Percentiles rank a stretch among this genome's conserved stretches.
phyloP scores from a whole-genome alignment of 768 basidiomycete species.

The Pleurotus cornucopiae region DNA sequence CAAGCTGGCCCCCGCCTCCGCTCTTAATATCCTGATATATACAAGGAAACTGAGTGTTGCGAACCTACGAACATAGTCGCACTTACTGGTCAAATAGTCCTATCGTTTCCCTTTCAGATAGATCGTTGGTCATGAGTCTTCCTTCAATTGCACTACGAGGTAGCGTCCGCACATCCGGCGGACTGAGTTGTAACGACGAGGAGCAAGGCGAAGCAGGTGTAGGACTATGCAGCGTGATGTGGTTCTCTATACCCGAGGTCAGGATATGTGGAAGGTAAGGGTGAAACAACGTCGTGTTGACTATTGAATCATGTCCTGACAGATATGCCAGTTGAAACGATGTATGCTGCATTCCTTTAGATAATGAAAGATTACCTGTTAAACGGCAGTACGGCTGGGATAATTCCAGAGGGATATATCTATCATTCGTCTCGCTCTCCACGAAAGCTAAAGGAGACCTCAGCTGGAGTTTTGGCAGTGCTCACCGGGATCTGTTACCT shows the following conservation, averaged over 20 bases:
- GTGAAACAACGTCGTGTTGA: constrained; percentile 72
- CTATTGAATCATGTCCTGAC: constrained; percentile 70
- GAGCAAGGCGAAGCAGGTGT: constrained; percentile 51
- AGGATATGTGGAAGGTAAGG: constrained; percentile 62
- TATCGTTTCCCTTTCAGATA: constrained; percentile 48
- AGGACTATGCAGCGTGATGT: constrained; percentile 66
- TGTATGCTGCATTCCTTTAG: background rate
- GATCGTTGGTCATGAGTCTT: constrained; percentile 22
- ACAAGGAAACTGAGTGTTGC: too few relatives aligned
- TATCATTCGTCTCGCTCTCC: constrained; percentile 29
- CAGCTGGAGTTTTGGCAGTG: constrained; percentile 9
- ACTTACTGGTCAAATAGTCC: constrained; percentile 71
- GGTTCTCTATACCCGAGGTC: constrained; percentile 72
- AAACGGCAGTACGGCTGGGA: constrained; percentile 58
- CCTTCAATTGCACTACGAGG: constrained; percentile 30
- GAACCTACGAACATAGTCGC: too few relatives aligned
- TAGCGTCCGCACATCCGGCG: constrained; percentile 43
- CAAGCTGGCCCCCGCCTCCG: too few relatives aligned
- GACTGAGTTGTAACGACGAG: constrained; percentile 40
- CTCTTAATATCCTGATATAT: too few relatives aligned
- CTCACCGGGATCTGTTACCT: constrained; percentile 25
- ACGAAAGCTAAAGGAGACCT: constrained; percentile 39
- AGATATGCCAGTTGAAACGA: background rate
- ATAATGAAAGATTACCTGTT: constrained; percentile 36
- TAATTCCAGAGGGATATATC: constrained; percentile 60